Evolutionary conservation across 2,329 filamentous ascomycete species (phyloP), one percentile per base, ranked within the genome.

Genomic region (Phaeophleospora eucalypticola): DNA sequence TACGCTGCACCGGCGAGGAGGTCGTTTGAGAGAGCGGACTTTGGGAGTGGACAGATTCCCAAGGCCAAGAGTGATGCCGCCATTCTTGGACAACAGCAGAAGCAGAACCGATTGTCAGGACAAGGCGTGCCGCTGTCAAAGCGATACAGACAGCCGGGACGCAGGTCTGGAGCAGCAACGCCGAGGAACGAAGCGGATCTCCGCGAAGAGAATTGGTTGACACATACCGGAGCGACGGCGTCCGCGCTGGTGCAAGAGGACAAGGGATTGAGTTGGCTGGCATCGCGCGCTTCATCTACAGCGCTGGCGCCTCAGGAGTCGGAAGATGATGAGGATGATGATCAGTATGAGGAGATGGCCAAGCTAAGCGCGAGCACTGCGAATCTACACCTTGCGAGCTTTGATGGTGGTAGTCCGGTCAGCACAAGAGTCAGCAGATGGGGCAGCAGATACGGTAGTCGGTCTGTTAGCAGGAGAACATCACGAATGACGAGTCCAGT

Each of bases 261-360:
- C 47, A 82, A 83, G 55, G 80, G 80, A n/a, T 79, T 82, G 58
- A 75, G 74, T 45, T 83, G 80, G 80, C 69, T 82, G 2, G 68
- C 71, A 2, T 74, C 79, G 42, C 69, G 78, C 19, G 43, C 48
- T 36, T 44, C 46, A 4, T 54, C 56, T 14, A 82, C 79, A 0
- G 76, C 72, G 37, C 66, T 82, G 2, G 71, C 73, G 8, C 42
- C 53, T 6, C 46, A 52, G 4, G 52, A 59, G 12, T 56, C 56
- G 12, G 63, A 66, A 27, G 58, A 61, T 15, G 68, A 71, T 14
- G 56, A 58, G 3, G 59, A 60, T 9, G 61, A 63, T 39, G 63
- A 64, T 18, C 56, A 48, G 60, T 65, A 65, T 42, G 63, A 65
- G 19, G 61, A 65, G 37, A 56, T 65, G 55, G 63, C 62, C 16